phyloP scores from a whole-genome alignment of 768 basidiomycete genomes.

The Tulasnella sp. region DNA sequence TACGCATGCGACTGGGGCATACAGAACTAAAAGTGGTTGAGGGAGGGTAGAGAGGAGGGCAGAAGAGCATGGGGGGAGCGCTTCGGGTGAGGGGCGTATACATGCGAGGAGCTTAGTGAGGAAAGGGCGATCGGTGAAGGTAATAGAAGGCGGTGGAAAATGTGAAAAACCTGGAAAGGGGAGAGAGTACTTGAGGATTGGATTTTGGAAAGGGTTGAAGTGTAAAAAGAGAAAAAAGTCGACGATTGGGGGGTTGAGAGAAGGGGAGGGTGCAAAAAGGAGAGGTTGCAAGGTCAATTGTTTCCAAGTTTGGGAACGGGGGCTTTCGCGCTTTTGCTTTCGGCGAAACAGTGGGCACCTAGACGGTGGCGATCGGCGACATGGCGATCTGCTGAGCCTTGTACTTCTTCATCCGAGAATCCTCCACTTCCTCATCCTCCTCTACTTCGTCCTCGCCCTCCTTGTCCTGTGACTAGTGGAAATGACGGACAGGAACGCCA shows the following conservation, averaged over 20 bases:
- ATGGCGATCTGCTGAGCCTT: slow-evolving; percentile 19
- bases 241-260: no score
- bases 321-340: not conserved
- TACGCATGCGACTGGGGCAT: no score
- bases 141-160: no score
- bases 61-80: no score
- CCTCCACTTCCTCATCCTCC: slow-evolving; percentile 16
- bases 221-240: not conserved
- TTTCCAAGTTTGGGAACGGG: not conserved
- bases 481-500: not conserved
- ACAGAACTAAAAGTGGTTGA: no score
- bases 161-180: no score
- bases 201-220: not conserved
- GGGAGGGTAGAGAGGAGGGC: no score
- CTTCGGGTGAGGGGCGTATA: no score
- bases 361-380: not conserved
- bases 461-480: not conserved
- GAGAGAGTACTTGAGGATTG: not conserved
- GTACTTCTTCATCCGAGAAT: slow-evolving; percentile 29
- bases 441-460: slow-evolving; percentile 27
- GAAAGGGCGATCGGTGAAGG: no score
- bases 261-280: not conserved
- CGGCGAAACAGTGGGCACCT: not conserved
- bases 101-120: no score
- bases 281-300: not conserved